Base-by-base conservation (phyloP, 2,329 filamentous ascomycete species). In the Orbilia blumenaviensis region DNA sequence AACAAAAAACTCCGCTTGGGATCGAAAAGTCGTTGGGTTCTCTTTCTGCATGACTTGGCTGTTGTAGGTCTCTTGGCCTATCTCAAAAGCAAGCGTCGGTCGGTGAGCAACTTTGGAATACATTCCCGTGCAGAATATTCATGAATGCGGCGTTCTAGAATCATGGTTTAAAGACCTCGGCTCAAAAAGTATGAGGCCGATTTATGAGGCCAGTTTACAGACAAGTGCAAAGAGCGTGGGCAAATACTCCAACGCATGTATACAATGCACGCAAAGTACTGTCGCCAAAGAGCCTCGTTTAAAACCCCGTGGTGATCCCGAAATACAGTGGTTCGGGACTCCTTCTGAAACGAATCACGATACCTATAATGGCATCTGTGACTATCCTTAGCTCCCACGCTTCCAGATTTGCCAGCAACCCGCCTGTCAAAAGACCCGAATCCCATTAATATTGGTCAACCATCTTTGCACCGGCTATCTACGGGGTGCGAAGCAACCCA, bases 361-460 rank as follows among this genome's bases (percentile, higher is more conserved):
- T 60, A 42, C 69, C 69, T 9, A 56, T 44, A 75, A 56, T 56
- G 63, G 71, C 56, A 75, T 75, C 63, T 75, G 27, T n/a, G 52
- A 58, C 56, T 54, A 41, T 58, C 9, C 38, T 54, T 73, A 72
- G 48, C 41, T 85, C 87, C 86, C 48, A 86, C 86, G 78, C 85
- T 78, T 61, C 79, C 79, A 41, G 79, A 56, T 56, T 38, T 56
- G 32, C 66, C 71, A 79, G 79, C 38, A n/a, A 78, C 29, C 21
- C 46, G 56, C 27, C 60, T 73, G 58, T 71, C 50, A 52, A 54
- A 54, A 60, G 32, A 48, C 23, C 29, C 46, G 18, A 36, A 66
- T 56, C 54, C 56, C 54, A 41, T 60, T 36, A 23, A 23, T 44
- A n/a, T n/a, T n/a, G n/a, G n/a, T n/a, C n/a, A n/a, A n/a, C n/a